Conservation (phyloP, 352 stramenopile genomes). For the Pilasporangium apinafurcum region DNA sequence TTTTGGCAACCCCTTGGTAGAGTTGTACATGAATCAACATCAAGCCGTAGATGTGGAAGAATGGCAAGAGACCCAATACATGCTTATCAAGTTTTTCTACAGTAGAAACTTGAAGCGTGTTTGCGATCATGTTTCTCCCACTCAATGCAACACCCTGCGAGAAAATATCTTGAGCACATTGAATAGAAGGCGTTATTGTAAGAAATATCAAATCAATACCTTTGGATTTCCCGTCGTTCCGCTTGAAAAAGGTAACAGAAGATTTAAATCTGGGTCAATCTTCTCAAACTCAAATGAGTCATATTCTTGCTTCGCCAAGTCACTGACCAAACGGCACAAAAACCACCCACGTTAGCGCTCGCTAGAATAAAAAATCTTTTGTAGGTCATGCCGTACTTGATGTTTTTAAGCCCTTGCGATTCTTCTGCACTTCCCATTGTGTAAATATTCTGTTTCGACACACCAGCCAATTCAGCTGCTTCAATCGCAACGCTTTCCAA, state of each 20-base stretch:
- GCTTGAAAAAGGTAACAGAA: conserved; percentile 85
- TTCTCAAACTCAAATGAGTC: background rate
- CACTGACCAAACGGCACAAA: conserved; percentile 10
- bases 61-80: conserved; percentile 79
- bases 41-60: conserved; percentile 91
- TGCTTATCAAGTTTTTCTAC: conserved; percentile 63
- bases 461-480: conserved; percentile 7
- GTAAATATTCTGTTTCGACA: conserved; percentile 15
- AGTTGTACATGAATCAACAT: conserved; percentile 65
- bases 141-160: conserved; percentile 85
- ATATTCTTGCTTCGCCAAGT: conserved; percentile 11
- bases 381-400: conserved; percentile 17
- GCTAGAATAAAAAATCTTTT: background rate
- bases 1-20: conserved; percentile 50
- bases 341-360: background rate
- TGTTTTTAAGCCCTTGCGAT: conserved; percentile 9
- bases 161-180: no score
- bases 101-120: conserved; percentile 44
- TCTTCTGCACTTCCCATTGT: conserved; percentile 13
- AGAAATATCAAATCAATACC: conserved; percentile 3
- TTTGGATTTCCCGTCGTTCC: conserved; percentile 89
- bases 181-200: no score
- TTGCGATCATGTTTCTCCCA: conserved; percentile 71
- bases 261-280: conserved; percentile 6
- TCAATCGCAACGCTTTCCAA: conserved; percentile 17